Conservation (phyloP, 1,284 basidiomycete species). For the Caloboletus firmus region DNA sequence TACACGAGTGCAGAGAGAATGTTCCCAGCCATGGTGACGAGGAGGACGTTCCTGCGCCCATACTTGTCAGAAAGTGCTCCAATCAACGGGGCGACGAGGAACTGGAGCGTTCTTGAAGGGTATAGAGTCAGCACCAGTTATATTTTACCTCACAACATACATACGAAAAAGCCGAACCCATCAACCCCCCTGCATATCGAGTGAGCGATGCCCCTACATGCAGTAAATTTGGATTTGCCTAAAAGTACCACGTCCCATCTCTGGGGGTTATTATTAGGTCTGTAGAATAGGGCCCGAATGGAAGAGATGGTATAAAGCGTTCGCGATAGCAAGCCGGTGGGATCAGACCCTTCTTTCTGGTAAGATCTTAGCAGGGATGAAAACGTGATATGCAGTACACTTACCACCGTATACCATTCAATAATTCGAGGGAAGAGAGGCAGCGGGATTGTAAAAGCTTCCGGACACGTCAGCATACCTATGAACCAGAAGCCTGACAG, state of each 20-base stretch:
- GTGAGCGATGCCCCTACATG: constrained; percentile 4
- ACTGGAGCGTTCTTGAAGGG: constrained; percentile 72
- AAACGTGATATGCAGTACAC: constrained; percentile 21
- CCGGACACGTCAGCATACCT: constrained; percentile 16
- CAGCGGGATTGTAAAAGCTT: constrained; percentile 92
- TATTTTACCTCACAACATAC: constrained; percentile 31
- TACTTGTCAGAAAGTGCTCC: constrained; percentile 82
- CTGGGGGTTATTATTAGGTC: constrained; percentile 58
- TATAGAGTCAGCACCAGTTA: constrained; percentile 2
- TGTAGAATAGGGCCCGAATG: constrained; percentile 62
- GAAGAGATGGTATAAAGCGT: constrained; percentile 65
- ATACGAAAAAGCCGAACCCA: constrained; percentile 89
- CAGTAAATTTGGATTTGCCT: constrained; percentile 40
- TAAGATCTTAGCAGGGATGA: background rate
- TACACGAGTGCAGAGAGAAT: constrained; percentile 80
- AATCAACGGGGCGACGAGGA: constrained; percentile 81
- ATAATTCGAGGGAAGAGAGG: constrained; percentile 87
- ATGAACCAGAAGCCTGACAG: background rate
- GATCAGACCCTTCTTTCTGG: constrained; percentile 69
- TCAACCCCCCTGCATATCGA: constrained; percentile 63
- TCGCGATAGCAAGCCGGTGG: constrained; percentile 66
- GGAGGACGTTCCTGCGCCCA: constrained; percentile 78
- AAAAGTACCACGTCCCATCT: constrained; percentile 85
- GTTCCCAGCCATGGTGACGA: constrained; percentile 90
- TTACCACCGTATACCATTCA: constrained; percentile 82